Percentiles rank a stretch among this genome's conserved stretches.
Evolutionary conservation across 2,329 filamentous ascomycete genomes (phyloP).

Genomic region (Aspergillus brasiliensis): DNA sequence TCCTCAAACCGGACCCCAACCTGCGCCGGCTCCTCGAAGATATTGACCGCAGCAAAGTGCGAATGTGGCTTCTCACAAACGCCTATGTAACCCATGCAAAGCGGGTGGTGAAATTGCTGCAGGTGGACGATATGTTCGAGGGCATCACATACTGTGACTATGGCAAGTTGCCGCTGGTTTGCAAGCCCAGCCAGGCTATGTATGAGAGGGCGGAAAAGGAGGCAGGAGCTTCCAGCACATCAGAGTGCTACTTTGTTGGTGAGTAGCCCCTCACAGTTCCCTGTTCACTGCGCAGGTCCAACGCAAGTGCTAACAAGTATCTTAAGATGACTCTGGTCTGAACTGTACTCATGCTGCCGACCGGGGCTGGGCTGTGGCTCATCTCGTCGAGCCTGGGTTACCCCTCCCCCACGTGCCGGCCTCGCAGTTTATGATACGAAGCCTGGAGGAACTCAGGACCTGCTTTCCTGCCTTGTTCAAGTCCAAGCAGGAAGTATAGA

Average conservation of each 20-base stretch:
- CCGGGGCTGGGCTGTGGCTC: conserved; percentile 82
- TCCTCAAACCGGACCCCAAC: conserved; percentile 77
- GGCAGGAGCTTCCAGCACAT: conserved; percentile 66
- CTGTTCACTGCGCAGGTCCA: background rate
- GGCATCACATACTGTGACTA: conserved; percentile 97
- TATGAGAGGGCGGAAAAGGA: conserved; percentile 87
- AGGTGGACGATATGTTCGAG: conserved; percentile 86
- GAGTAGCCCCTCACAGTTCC: conserved; percentile 38
- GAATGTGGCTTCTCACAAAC: conserved; percentile 93
- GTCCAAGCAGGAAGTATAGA: conserved; percentile 15
- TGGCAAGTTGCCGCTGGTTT: conserved; percentile 68
- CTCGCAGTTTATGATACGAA: conserved; percentile 73
- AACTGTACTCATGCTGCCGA: conserved; percentile 78
- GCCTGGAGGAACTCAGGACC: conserved; percentile 72
- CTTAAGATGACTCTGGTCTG: conserved; percentile 73
- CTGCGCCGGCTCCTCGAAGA: conserved; percentile 76
- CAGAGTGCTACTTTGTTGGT: conserved; percentile 93
- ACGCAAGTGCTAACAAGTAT: conserved; percentile 17
- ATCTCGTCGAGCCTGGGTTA: conserved; percentile 78
- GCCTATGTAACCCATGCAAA: conserved; percentile 88
- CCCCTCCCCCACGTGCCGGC: conserved; percentile 64
- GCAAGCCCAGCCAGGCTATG: conserved; percentile 84
- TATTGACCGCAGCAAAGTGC: conserved; percentile 81
- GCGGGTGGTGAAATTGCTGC: conserved; percentile 77
- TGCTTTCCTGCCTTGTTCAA: conserved; percentile 89